Base-by-base conservation (phyloP, 768 basidiomycete genomes). In the Rhodosporidiobolus odoratus region DNA sequence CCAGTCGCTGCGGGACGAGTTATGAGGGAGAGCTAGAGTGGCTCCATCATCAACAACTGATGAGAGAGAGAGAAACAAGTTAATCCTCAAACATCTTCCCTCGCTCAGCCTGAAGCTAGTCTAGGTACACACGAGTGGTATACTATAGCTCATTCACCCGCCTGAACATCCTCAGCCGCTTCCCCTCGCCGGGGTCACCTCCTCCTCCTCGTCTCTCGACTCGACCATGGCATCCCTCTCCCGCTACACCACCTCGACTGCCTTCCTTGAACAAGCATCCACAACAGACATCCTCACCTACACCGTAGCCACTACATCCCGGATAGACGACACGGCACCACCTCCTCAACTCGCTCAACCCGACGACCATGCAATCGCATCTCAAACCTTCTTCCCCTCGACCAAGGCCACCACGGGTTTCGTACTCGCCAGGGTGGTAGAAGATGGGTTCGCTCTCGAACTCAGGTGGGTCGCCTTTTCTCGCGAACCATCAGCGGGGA, bases 331-430 rank as follows among this genome's bases (percentile, higher is more conserved):
- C 9, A 3, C 16, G 7, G 54, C 56, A 1, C 65, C 58, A 1
- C 10, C 32, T 5, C 53, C 68, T 3, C 27, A 23, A 34, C 64
- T 74, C 58, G 80, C 84, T 13, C 86, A 85, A 54, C 79, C 83
- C 17, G 89, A 91, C 79, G 89, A 91, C 80, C 91, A 93, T 82
- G 90, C 91, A 56, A 84, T 84, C 19, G 84, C 83, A 77, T 83
- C 88, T 40, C 83, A 84, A 27, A 73, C 86, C 62, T 82, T 88
- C 66, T 83, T 87, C 72, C 83, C 86, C 87, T 5, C 34, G n/a
- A 17, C 32, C 19, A n/a, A n/a, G n/a, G 30, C 89, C 23, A 84
- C 87, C 3, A 54, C 23, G 1, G 68, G 68, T 1, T 74, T 73
- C 58, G 83, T 92, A 62, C 84, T 92, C 61, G 79, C 88, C 57